Evolutionary conservation across 768 basidiomycete genomes (phyloP), one percentile per base, ranked within the genome.

Genomic region (Auricularia sp.): DNA sequence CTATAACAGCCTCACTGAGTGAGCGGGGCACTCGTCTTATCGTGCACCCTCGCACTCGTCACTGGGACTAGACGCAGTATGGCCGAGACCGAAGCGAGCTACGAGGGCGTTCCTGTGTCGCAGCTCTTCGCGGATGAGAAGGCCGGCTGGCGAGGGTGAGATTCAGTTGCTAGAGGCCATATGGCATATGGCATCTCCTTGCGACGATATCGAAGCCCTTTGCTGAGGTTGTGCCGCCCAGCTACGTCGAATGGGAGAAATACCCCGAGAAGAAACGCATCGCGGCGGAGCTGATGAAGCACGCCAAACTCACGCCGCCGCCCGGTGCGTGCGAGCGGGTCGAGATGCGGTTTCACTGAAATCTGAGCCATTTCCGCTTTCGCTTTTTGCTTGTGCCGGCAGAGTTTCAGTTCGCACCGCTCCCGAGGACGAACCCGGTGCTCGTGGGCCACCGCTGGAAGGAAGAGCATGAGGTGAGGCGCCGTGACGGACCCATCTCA

Each of bases 371-470:
- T 29, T 29, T 29, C 29, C 29, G 29, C 29, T 29, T 29, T 29
- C 24, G 24, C 24, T 29, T 29, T 29, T 29, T 29, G 29, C 29
- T 29, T 29, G 7, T 8, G 61, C 59, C 33, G 14, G 16, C 68
- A 81, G 81, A 82, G 66, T 82, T 82, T 67, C 80, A 83, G 69
- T 74, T 79, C 39, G 78, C 73, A 13, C 80, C 82, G 1, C 74
- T 83, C 6, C 82, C 82, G 0, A 71, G 78, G 35, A 80, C 81
- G 29, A 84, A 84, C 64, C 82, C 82, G 0, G 73, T 83, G 64
- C 73, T 83, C 16, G 74, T 80, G 58, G 81, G 81, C 6, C 70
- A 79, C 63, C 78, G 83, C 34, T 83, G 81, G 80, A 82, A 81
- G 68, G 78, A 80, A 68, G 83, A 83, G 65, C 82, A 83, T 68